Evolutionary conservation across 106 monocot species (phyloP), one percentile per base, ranked within the genome.

Genomic region (Dendrobium nobile): DNA sequence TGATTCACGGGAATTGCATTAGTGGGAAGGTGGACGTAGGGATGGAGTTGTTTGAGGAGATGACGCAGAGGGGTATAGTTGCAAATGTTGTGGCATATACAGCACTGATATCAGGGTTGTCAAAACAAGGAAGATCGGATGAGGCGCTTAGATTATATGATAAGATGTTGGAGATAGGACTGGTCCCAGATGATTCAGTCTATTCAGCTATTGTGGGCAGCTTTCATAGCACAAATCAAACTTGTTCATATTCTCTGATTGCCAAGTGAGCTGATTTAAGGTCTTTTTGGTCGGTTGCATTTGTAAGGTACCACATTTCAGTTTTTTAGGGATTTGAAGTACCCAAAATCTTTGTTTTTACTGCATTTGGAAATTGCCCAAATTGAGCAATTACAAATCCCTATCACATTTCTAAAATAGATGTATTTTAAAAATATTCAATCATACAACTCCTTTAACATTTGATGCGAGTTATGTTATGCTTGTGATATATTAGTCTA

Each of bases 141-240:
- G 97, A 94, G 79, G 97, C 94, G 5, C 92, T 94, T 77, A 77
- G 15, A 84, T 84, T 94, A 75, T 94, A 98, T 47, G 87, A 98
- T 72, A 86, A 92, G 72, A 98, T 98, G 94, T 20, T 92, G 51
- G 82, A 72, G 68, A 83, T 77, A 22, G 97, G 94, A 59, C 19
- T 98, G 42, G 83, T 20, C 9, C 94, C 97, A 27, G 94, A 98
- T 91, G 94, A 98, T 83, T 27, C 82, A 5, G 81, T 94, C 7
- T 94, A 94, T 85, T 79, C 97, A 22, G 83, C 88, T 54, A 90
- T 98, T 74, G 91, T 90, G 17, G 81, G 97, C 20, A 94, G 97
- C 79, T 82, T 98, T 47, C 87, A 98, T 83, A 37, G 24, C 70
- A 37, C 70, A 33, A 70, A 15, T 37, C 70, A 70, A 33, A 33